A percentile compares a stretch with the other conserved stretches of the same genome.
phyloP scores from a whole-genome alignment of 2,329 filamentous ascomycete genomes.

The Basipetospora sp. region DNA sequence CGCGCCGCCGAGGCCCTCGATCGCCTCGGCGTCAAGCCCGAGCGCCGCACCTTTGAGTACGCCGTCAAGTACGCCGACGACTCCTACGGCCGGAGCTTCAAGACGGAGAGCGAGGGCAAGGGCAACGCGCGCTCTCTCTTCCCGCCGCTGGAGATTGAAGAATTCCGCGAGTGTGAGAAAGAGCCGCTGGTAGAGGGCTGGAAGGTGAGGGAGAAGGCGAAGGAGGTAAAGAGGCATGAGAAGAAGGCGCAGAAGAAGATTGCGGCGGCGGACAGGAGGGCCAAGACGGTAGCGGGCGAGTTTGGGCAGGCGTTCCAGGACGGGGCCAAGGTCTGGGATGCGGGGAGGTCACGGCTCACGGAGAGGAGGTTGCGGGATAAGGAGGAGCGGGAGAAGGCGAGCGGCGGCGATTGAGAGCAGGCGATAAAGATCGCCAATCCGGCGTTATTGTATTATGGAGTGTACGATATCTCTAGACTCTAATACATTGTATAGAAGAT shows the following conservation, averaged over 20 bases:
- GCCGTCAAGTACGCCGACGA: slow-evolving; percentile 50
- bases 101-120: slow-evolving; percentile 16
- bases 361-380: no score
- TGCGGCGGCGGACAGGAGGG: slow-evolving; percentile 4
- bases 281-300: slow-evolving; percentile 6
- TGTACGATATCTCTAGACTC: no score
- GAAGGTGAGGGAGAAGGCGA: slow-evolving; percentile 1
- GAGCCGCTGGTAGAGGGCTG: slow-evolving; percentile 8
- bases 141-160: slow-evolving; percentile 27
- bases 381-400: no score
- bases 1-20: slow-evolving; percentile 63
- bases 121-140: slow-evolving; percentile 32
- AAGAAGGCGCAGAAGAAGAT: background rate
- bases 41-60: slow-evolving; percentile 47
- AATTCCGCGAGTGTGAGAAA: slow-evolving; percentile 13
- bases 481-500: no score
- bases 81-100: slow-evolving; percentile 44
- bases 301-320: background rate
- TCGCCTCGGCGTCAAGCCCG: slow-evolving; percentile 53
- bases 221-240: background rate
- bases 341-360: no score
- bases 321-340: no score
- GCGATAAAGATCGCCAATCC: no score
- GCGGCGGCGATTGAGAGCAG: no score
- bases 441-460: no score